These are phyloP conservation scores for Domatiomyces globalis DNA, from an alignment of 2,329 filamentous ascomycete species.

Conservation along the genomic window DNA sequence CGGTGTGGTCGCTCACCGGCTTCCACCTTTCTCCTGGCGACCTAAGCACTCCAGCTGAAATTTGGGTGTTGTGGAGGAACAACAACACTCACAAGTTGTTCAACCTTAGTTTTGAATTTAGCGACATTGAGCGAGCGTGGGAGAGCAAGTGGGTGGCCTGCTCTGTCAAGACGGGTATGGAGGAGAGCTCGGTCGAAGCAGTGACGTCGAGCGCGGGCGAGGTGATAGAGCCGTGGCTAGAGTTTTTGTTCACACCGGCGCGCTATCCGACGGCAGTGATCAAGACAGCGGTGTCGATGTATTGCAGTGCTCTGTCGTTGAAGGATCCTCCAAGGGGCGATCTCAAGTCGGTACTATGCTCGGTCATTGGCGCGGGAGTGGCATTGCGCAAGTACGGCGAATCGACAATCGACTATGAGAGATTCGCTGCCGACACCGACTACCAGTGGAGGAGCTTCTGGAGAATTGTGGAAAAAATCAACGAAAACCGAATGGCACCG, in stretches of 20 bases:
- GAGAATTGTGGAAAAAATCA: constrained; percentile 68
- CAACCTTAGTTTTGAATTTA: constrained; percentile 57
- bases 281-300: constrained; percentile 70
- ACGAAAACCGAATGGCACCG: constrained; percentile 71
- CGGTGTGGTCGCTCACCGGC: constrained; percentile 67
- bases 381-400: constrained; percentile 60
- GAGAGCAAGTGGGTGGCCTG: constrained; percentile 49
- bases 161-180: constrained; percentile 45
- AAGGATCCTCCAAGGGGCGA: constrained; percentile 20
- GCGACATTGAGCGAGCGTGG: constrained; percentile 50
- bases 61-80: constrained; percentile 77
- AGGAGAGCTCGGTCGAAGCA: constrained; percentile 16
- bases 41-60: constrained; percentile 39
- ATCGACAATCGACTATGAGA: constrained; percentile 61
- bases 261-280: constrained; percentile 67
- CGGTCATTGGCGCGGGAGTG: constrained; percentile 23
- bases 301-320: constrained; percentile 36
- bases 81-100: constrained; percentile 65
- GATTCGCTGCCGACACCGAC: constrained; percentile 60
- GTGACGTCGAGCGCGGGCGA: constrained; percentile 27
- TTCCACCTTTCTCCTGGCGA: constrained; percentile 49
- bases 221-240: constrained; percentile 70
- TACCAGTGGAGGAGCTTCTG: constrained; percentile 85
- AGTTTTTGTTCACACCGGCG: constrained; percentile 68
- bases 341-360: constrained; percentile 24